Percentiles rank a stretch among this genome's conserved stretches.
phyloP scores from a whole-genome alignment of 768 basidiomycete species.

The Arthromyces matolae region DNA sequence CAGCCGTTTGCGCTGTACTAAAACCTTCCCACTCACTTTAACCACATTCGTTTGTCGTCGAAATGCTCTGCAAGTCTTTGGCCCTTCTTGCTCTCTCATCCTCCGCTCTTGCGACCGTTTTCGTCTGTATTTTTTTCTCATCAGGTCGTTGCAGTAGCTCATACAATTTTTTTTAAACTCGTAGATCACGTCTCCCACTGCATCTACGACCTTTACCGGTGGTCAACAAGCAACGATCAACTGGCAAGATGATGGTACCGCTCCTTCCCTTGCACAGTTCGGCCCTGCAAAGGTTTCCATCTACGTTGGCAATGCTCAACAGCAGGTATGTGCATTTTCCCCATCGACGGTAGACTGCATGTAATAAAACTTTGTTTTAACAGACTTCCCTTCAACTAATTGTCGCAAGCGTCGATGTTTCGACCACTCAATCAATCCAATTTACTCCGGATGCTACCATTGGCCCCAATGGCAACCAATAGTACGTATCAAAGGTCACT shows the following conservation, averaged over 20 bases:
- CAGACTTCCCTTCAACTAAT: conserved; percentile 59
- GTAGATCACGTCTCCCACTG: conserved; percentile 58
- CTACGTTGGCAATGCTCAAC: conserved; percentile 56
- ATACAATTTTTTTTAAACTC: background rate
- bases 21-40: conserved; percentile 42
- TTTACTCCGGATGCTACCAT: conserved; percentile 51
- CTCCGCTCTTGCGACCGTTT: conserved; percentile 53
- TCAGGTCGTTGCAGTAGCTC: background rate
- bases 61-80: conserved; percentile 51
- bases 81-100: conserved; percentile 49
- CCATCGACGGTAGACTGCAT: too few species aligned
- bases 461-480: conserved; percentile 52
- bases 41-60: conserved; percentile 30
- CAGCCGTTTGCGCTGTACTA: conserved; percentile 18
- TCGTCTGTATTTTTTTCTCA: conserved; percentile 41
- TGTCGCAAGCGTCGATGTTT: conserved; percentile 46
- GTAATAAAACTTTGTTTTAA: background rate
- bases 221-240: conserved; percentile 46
- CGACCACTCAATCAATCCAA: conserved; percentile 37
- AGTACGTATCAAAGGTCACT: conserved; percentile 38
- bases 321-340: conserved; percentile 46
- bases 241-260: conserved; percentile 55
- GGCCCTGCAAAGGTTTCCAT: conserved; percentile 52
- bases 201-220: conserved; percentile 41
- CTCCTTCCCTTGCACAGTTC: conserved; percentile 49